A percentile compares a stretch with the other conserved stretches of the same genome.
Evolutionary conservation across 2,329 filamentous ascomycete genomes (phyloP).

Genomic region (Aspergillus sclerotialis): DNA sequence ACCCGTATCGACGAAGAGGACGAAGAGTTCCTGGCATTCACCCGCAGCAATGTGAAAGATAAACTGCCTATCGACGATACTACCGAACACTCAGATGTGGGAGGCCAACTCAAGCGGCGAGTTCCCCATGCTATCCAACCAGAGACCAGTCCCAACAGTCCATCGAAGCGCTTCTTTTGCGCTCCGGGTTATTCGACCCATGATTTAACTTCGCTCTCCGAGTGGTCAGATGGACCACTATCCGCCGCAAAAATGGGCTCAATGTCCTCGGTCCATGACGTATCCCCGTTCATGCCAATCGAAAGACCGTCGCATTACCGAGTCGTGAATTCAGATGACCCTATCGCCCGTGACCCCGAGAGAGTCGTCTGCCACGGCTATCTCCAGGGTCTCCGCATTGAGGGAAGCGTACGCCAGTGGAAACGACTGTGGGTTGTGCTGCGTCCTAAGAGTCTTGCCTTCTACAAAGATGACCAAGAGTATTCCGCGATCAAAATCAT

Average conservation of each 20-base stretch:
- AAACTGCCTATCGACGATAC: conserved; percentile 30
- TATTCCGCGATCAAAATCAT: conserved; percentile 81
- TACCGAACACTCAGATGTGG: conserved; percentile 36
- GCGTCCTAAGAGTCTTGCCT: conserved; percentile 71
- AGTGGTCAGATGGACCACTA: conserved; percentile 62
- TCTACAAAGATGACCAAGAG: conserved; percentile 90
- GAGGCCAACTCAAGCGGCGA: conserved; percentile 21
- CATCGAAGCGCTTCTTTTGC: conserved; percentile 23
- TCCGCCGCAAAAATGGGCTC: conserved; percentile 22
- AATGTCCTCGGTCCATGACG: conserved; percentile 21
- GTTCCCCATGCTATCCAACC: too few species aligned
- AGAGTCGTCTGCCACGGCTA: conserved; percentile 92
- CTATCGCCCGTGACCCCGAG: conserved; percentile 61
- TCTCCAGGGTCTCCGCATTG: conserved; percentile 76
- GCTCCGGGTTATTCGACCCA: conserved; percentile 55
- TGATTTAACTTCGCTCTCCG: conserved; percentile 71
- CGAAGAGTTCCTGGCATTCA: conserved; percentile 60
- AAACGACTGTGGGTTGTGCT: conserved; percentile 92
- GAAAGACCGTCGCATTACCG: conserved; percentile 25
- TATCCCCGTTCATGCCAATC: conserved; percentile 21
- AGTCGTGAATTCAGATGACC: conserved; percentile 52
- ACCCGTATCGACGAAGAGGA: conserved; percentile 84
- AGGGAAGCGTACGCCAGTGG: conserved; percentile 78
- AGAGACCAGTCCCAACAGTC: conserved; percentile 17
- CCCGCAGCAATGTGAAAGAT: conserved; percentile 18